These are phyloP conservation scores for Ganoderma sinense DNA, from an alignment of 1,284 basidiomycete species.

Conservation along the genomic window DNA sequence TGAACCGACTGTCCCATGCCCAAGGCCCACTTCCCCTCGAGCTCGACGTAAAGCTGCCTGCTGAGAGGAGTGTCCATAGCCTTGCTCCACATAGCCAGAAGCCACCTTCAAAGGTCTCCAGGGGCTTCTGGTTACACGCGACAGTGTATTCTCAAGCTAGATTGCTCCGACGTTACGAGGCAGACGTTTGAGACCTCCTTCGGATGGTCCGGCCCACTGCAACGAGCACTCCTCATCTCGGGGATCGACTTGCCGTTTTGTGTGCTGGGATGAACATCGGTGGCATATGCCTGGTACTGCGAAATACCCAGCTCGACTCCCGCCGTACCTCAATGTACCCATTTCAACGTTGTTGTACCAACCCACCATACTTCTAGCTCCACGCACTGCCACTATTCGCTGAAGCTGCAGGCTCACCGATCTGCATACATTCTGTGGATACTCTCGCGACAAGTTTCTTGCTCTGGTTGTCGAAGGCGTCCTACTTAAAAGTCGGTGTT, in stretches of 20 bases:
- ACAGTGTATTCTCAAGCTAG: background rate
- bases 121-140: no score
- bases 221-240: background rate
- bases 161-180: background rate
- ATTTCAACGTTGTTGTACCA: background rate
- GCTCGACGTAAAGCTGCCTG: no score
- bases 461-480: background rate
- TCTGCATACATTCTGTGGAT: background rate
- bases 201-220: background rate
- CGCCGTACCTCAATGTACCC: background rate
- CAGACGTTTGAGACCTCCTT: background rate
- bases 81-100: no score
- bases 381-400: conserved; percentile 3
- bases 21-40: no score
- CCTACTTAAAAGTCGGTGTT: background rate
- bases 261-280: background rate
- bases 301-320: background rate
- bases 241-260: background rate
- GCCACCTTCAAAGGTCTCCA: no score
- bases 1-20: no score
- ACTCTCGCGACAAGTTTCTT: background rate
- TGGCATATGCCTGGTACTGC: background rate
- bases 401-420: background rate
- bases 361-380: background rate
- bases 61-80: no score